A percentile compares a stretch with the other conserved stretches of the same genome.
Evolutionary conservation across 1,139 yeast species (phyloP).

Genomic region (Sugiyamaella japonica): DNA sequence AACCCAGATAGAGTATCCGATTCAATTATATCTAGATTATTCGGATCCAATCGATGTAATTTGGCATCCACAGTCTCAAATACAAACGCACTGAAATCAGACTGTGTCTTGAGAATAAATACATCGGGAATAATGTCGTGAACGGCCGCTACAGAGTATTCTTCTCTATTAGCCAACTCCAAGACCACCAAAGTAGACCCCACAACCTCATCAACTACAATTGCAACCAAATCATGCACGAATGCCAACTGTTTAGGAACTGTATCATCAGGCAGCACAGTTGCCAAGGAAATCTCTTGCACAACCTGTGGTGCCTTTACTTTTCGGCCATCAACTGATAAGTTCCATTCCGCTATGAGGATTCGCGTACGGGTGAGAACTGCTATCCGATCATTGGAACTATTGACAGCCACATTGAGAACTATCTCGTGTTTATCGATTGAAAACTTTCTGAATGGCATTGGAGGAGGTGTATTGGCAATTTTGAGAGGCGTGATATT

Average conservation of each 20-base stretch:
- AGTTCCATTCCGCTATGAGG: slow-evolving; percentile 45
- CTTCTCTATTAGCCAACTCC: slow-evolving; percentile 17
- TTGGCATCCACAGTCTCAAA: slow-evolving; percentile 67
- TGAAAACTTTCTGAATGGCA: slow-evolving; percentile 66
- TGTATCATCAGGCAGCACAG: slow-evolving; percentile 43
- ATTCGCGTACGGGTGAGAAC: slow-evolving; percentile 51
- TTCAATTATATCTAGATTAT: slow-evolving; percentile 33
- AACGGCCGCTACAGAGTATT: slow-evolving; percentile 16
- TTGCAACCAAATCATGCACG: slow-evolving; percentile 53
- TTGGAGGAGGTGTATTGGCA: slow-evolving; percentile 96
- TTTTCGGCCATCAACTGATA: slow-evolving; percentile 26
- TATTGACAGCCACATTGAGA: slow-evolving; percentile 62
- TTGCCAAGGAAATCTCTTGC: slow-evolving; percentile 40
- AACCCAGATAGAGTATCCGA: slow-evolving; percentile 48
- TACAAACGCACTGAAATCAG: slow-evolving; percentile 54
- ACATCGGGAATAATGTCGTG: slow-evolving; percentile 21
- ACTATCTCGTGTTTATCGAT: slow-evolving; percentile 49
- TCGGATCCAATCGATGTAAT: slow-evolving; percentile 43
- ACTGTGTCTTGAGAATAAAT: slow-evolving; percentile 56
- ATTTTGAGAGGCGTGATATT: slow-evolving; percentile 78
- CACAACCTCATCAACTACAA: slow-evolving; percentile 51
- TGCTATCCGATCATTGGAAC: slow-evolving; percentile 61
- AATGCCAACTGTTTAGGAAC: slow-evolving; percentile 67
- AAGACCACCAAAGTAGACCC: slow-evolving; percentile 23
- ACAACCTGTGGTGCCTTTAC: slow-evolving; percentile 52